Base-by-base conservation (phyloP, 495 filamentous ascomycete genomes). In the Penicillium herquei region DNA sequence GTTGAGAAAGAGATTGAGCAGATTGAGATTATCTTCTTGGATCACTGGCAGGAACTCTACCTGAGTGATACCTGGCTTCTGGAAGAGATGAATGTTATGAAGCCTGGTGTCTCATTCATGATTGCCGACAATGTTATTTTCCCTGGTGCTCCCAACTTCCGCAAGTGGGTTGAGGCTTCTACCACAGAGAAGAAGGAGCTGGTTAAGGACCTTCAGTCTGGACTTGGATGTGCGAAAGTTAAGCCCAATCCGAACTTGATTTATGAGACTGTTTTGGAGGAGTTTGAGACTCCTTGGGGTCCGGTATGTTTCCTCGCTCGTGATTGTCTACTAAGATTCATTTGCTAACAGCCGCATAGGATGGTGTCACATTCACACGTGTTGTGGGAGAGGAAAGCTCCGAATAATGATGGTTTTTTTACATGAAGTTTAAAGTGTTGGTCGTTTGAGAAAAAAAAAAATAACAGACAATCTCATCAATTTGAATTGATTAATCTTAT, bases 101-200 rank as follows among this genome's bases (percentile, higher is more conserved):
- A 67, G 0, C 61, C 66, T 0, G 84, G 83, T 6, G 52, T 21
- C 9, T 80, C 82, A 0, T 72, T 88, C 7, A 49, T 87, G 11
- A 77, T 78, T 3, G 87, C 86, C 0, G 86, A 89, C 63, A 89
- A 90, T 66, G 79, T 88, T 10, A 77, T 88, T 41, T 76, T 78
- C 52, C 86, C 86, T 5, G 85, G 86, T 4, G 87, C 86, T 51
- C 86, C 85, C 2, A 72, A 75, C 7, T 90, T 88, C 64, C 59
- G 84, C 21, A 41, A 59, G 16, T 65, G 59, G 59, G 51, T 62
- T 7, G 39, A 60, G 42, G 53, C 56, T 0, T 57, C 44, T 12
- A 51, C 57, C 4, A 26, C 13, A 14, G 40, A 60, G 18, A 63
- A 57, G 41, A 54, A 39, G 5, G 44, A 31, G 39, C 32, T 64